These are phyloP conservation scores for Vitis labrusca DNA, from an alignment of 164 flowering plant genomes.

Conservation along the genomic window DNA sequence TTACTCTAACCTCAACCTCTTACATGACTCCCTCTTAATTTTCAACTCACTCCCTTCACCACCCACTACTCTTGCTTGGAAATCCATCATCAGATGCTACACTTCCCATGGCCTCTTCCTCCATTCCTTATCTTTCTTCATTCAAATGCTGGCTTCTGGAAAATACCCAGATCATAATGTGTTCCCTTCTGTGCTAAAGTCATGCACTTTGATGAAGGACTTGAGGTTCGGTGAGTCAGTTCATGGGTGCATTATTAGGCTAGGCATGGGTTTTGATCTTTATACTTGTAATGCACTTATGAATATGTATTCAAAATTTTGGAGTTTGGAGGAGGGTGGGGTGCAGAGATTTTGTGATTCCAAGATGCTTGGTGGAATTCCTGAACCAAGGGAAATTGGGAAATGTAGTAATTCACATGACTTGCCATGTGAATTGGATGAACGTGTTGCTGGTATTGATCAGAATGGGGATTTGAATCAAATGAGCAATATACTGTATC, in stretches of 20 bases:
- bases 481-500: not conserved
- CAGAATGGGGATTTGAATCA: not conserved
- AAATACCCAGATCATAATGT: conserved; percentile 60
- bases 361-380: conserved; percentile 44
- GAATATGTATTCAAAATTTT: conserved; percentile 78
- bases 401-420: not conserved
- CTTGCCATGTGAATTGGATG: not conserved
- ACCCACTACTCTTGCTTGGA: conserved; percentile 56
- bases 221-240: conserved; percentile 64
- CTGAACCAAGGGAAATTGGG: conserved; percentile 19
- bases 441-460: not conserved
- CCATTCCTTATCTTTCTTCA: conserved; percentile 42
- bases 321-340: conserved; percentile 11
- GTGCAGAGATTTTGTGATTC: not conserved
- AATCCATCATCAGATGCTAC: conserved; percentile 69
- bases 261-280: conserved; percentile 67
- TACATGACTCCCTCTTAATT: conserved; percentile 39
- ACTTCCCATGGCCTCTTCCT: conserved; percentile 43
- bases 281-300: conserved; percentile 86
- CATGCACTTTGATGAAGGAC: conserved; percentile 49
- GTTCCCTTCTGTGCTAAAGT: conserved; percentile 78
- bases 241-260: conserved; percentile 61
- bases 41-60: conserved; percentile 48
- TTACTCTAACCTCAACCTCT: conserved; percentile 58
- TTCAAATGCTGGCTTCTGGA: conserved; percentile 56